Evolutionary conservation across 78 protist species (phyloP).

Genomic region (Acrasis kona): DNA sequence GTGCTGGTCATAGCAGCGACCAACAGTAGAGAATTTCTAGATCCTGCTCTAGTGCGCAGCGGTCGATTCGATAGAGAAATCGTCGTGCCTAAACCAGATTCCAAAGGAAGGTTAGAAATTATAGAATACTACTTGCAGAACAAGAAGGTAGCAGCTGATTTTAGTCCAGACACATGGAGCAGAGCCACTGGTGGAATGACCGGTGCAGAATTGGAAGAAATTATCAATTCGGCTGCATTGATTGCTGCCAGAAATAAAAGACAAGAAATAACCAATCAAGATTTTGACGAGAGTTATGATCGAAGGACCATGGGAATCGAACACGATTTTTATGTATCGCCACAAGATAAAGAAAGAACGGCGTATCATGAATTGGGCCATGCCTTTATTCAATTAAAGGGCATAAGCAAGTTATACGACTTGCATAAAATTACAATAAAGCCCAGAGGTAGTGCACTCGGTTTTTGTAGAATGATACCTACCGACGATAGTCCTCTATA

Average conservation of each 20-base stretch:
- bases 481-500: conserved; percentile 27
- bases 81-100: conserved; percentile 64
- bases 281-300: conserved; percentile 75
- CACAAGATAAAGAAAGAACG: conserved; percentile 24
- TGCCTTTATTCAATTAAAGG: conserved; percentile 74
- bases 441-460: conserved; percentile 68
- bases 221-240: conserved; percentile 82
- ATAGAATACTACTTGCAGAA: conserved; percentile 7
- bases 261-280: conserved; percentile 26
- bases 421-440: conserved; percentile 89
- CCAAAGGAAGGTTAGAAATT: conserved; percentile 48
- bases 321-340: conserved; percentile 39
- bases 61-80: conserved; percentile 86
- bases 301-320: conserved; percentile 80
- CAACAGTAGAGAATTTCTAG: conserved; percentile 76
- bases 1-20: conserved; percentile 91
- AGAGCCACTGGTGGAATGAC: conserved; percentile 69
- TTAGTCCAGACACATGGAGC: conserved; percentile 49
- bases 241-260: conserved; percentile 43
- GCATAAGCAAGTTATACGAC: conserved; percentile 39
- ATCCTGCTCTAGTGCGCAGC: conserved; percentile 75
- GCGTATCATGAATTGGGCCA: conserved; percentile 96
- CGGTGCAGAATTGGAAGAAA: conserved; percentile 79
- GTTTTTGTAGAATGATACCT: conserved; percentile 50
- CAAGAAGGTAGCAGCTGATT: not conserved